Conservation (phyloP, 83 land plant species). For the Thuja plicata region DNA sequence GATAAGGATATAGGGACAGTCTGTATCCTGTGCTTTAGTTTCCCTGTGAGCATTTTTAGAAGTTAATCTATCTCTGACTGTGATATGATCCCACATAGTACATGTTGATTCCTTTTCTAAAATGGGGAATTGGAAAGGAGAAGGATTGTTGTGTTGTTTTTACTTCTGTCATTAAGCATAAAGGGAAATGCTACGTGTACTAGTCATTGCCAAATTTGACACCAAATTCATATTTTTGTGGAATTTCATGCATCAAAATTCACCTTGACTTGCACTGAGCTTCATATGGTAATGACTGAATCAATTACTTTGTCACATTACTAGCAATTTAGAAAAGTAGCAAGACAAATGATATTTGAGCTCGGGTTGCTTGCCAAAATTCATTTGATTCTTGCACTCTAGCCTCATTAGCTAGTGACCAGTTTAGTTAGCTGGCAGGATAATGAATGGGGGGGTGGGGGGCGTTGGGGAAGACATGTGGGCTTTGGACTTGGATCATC, state of each 20-base stretch:
- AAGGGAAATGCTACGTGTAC: neutral
- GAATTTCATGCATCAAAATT: no score
- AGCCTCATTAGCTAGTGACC: no score
- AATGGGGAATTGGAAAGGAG: neutral
- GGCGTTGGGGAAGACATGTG: neutral
- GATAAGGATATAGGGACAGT: neutral
- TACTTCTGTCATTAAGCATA: neutral
- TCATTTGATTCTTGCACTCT: no score
- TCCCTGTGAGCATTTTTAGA: neutral
- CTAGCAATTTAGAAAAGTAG: no score
- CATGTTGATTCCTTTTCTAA: neutral
- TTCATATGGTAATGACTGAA: no score
- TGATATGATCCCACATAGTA: neutral
- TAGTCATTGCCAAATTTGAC: neutral
- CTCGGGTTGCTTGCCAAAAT: no score
- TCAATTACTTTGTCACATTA: no score
- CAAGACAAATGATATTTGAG: no score
- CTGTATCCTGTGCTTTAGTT: neutral
- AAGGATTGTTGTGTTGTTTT: neutral
- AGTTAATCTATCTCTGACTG: neutral
- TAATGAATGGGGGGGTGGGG: neutral
- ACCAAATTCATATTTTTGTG: neutral
- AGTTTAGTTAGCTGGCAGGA: neutral
- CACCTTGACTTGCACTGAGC: no score
- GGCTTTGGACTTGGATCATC: neutral